Conservation (phyloP, 73 alveolate species). For the Tetrahymena elliotti region DNA sequence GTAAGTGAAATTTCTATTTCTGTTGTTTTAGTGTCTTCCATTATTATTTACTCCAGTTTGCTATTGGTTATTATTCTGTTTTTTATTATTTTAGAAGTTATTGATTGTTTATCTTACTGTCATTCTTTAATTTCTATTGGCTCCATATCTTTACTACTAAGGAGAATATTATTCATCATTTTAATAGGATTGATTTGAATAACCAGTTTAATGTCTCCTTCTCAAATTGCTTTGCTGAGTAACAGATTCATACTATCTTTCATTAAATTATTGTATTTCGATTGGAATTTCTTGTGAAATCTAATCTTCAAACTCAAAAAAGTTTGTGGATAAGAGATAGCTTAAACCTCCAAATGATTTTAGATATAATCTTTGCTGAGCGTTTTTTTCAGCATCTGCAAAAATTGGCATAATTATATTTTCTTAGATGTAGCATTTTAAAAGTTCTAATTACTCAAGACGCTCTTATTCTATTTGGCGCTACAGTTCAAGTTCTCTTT, state of each 20-base stretch:
- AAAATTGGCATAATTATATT: background rate
- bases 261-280: background rate
- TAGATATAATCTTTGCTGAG: background rate
- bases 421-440: background rate
- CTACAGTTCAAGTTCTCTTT: background rate
- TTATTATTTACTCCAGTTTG: background rate
- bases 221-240: background rate
- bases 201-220: background rate
- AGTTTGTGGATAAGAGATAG: background rate
- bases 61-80: background rate
- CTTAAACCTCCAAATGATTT: background rate
- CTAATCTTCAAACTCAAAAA: background rate
- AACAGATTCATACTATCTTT: background rate
- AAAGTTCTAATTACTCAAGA: background rate
- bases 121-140: background rate
- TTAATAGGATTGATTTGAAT: background rate
- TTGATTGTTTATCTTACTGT: background rate
- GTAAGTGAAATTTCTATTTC: background rate
- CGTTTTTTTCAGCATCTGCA: background rate
- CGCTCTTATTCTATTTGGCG: background rate
- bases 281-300: background rate
- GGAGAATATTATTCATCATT: background rate
- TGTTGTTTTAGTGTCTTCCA: background rate
- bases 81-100: background rate
- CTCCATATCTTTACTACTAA: background rate